Conservation (phyloP, 768 basidiomycete genomes). For the Psilocybe sp. region DNA sequence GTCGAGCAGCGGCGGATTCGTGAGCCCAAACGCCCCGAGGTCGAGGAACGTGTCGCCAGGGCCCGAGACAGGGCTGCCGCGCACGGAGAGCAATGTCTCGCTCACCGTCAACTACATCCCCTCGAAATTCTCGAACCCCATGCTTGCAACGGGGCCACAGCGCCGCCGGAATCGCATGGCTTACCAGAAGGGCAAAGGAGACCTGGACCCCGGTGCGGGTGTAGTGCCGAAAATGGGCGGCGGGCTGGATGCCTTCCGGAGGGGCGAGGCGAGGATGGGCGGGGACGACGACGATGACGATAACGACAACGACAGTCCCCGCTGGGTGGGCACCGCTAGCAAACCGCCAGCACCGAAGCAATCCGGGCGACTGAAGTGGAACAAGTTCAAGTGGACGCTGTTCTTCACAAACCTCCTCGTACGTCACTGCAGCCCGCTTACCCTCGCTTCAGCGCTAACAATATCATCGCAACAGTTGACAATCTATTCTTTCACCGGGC, state of each 20-base stretch:
- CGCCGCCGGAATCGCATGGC: constrained; percentile 14
- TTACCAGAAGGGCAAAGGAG: constrained; percentile 19
- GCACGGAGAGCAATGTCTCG: constrained; percentile 18
- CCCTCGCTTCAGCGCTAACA: background rate
- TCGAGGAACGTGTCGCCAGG: constrained; percentile 4
- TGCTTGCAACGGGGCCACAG: constrained; percentile 4
- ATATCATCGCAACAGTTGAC: constrained; percentile 35
- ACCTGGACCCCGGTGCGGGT: constrained; percentile 16
- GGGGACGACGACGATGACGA: constrained; percentile 23
- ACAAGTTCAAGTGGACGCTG: constrained; percentile 79
- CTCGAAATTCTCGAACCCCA: constrained; percentile 22
- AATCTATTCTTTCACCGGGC: constrained; percentile 53
- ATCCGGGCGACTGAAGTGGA: constrained; percentile 55
- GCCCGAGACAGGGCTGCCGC: constrained; percentile 1
- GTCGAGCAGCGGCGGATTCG: background rate
- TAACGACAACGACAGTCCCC: constrained; percentile 4
- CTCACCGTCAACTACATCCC: constrained; percentile 26
- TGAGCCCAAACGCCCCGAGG: constrained; percentile 1
- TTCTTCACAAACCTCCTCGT: constrained; percentile 61
- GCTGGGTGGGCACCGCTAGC: background rate
- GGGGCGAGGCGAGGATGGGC: constrained; percentile 52
- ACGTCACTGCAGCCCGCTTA: constrained; percentile 9
- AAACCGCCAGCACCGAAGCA: background rate
- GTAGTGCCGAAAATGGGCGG: constrained; percentile 63
- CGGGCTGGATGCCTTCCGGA: constrained; percentile 66